Evolutionary conservation across 2,329 filamentous ascomycete genomes (phyloP).

Genomic region (Fusarium robinianum): DNA sequence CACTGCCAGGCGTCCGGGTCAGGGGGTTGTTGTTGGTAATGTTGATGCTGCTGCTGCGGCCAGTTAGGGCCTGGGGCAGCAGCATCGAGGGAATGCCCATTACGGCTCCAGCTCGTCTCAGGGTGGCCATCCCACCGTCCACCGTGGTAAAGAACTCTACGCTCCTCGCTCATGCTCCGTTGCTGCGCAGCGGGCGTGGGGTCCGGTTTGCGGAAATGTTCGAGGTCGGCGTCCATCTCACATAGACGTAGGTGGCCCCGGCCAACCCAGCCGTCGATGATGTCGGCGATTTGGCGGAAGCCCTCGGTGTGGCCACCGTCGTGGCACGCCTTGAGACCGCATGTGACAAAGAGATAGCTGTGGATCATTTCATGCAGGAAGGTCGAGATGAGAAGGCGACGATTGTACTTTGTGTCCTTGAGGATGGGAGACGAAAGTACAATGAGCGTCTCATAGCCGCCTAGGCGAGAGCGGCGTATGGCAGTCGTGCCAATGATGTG

Average conservation of each 20-base stretch:
- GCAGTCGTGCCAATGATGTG: conserved; percentile 67
- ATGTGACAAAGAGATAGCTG: conserved; percentile 66
- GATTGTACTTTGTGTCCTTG: conserved; percentile 58
- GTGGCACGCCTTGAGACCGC: conserved; percentile 60
- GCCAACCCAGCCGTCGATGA: conserved; percentile 67
- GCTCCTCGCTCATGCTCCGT: conserved; percentile 22
- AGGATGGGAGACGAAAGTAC: conserved; percentile 64
- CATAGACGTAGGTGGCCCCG: conserved; percentile 57
- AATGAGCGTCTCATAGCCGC: conserved; percentile 66
- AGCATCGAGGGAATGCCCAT: no score
- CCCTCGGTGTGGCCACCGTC: conserved; percentile 64
- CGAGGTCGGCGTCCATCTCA: conserved; percentile 65
- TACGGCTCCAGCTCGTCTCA: conserved; percentile 7
- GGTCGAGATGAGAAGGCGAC: conserved; percentile 64
- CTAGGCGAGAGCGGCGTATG: conserved; percentile 51
- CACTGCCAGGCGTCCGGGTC: conserved; percentile 41
- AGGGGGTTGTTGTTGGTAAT: conserved; percentile 12
- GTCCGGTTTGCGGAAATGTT: conserved; percentile 51
- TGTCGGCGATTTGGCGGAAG: conserved; percentile 60
- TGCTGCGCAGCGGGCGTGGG: conserved; percentile 19
- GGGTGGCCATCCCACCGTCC: conserved; percentile 27
- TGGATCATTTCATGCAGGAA: conserved; percentile 71
- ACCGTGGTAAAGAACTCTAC: conserved; percentile 22
- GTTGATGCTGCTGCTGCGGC: conserved; percentile 1
- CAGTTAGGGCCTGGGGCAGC: no score